phyloP scores from a whole-genome alignment of 2,329 filamentous ascomycete species.

The Curvularia spicifera region DNA sequence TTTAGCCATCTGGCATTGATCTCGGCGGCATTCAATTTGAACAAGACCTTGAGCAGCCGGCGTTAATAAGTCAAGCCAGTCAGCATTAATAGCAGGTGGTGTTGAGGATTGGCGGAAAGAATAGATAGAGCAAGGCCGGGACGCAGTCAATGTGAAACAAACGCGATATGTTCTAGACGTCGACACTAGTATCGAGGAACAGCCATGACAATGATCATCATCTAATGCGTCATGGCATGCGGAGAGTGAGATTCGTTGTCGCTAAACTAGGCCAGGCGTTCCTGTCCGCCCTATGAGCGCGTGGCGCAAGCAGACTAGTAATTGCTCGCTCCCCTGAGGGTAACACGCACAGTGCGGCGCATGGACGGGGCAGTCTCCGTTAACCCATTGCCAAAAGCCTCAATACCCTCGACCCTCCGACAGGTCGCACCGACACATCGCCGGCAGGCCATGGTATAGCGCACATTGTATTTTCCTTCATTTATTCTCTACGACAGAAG shows the following conservation, averaged over 20 bases:
- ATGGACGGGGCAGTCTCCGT: slow-evolving; percentile 16
- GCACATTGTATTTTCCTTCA: background rate
- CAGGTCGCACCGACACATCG: slow-evolving; percentile 8
- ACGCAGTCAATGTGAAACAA: slow-evolving; percentile 5
- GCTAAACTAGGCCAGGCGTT: slow-evolving; percentile 11
- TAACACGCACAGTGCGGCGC: slow-evolving; percentile 10
- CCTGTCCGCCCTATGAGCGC: slow-evolving; percentile 14
- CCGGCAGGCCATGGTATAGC: slow-evolving; percentile 14
- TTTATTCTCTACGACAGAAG: background rate
- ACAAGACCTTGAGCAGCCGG: slow-evolving; percentile 52
- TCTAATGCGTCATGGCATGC: slow-evolving; percentile 18
- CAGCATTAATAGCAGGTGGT: background rate
- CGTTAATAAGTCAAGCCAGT: slow-evolving; percentile 1
- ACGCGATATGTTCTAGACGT: slow-evolving; percentile 11
- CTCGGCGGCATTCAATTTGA: slow-evolving; percentile 78
- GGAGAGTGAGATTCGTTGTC: slow-evolving; percentile 14
- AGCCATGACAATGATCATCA: slow-evolving; percentile 12
- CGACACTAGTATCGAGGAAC: slow-evolving; percentile 12
- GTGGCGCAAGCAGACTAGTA: slow-evolving; percentile 14
- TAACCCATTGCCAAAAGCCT: slow-evolving; percentile 16
- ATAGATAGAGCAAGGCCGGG: slow-evolving; percentile 1
- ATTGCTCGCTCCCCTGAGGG: slow-evolving; percentile 18
- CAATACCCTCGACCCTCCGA: slow-evolving; percentile 2
- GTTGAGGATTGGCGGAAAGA: background rate
- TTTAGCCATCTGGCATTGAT: slow-evolving; percentile 79